Base-by-base conservation (phyloP, 768 basidiomycete genomes). In the Coprinopsis strossmayeri region DNA sequence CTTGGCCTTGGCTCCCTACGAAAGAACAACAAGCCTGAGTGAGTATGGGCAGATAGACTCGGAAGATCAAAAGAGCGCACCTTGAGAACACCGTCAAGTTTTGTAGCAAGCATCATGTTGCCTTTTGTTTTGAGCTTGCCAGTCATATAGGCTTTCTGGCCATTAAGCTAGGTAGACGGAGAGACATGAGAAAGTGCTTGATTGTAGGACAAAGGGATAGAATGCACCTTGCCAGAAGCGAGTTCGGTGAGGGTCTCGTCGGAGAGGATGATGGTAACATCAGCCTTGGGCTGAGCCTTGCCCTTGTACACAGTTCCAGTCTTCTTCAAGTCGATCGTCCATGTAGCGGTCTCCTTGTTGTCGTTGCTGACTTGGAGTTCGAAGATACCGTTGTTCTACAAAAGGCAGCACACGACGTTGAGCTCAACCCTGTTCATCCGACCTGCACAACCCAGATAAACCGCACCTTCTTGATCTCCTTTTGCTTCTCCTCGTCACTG, bases 71-170 rank as follows among this genome's bases (percentile, higher is more conserved):
- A 39, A 17, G 28, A 37, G 56, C 73, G 46, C 48, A 89, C 91
- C 78, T 87, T 88, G 43, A 97, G 76, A 12, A 97, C 77, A 9
- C 69, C 72, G 55, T 87, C 85, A 28, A 96, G 86, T 66, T 95
- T 97, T 21, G 91, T 94, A 1, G 88, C 91, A 53, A 94, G 78
- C 90, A 94, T 92, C 66, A 93, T 82, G 68, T 92, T 93, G 48
- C 91, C 91, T 63, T 78, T 86, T 13, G 88, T 86, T 78, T 94
- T 95, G 43, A 96, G 78, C 61, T 89, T 88, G 24, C 93, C 93
- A 5, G 87, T 89, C 88, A 97, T 91, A 72, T 93, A 96, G 18
- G 92, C 92, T 62, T 92, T 93, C 68, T 96, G 93, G 17, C 90
- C 92, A 57, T 88, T 91, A 38, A 87, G 70, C 85, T 91, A 24